These are phyloP conservation scores for Leccinellum luteum DNA, from an alignment of 768 basidiomycete species.

Conservation along the genomic window DNA sequence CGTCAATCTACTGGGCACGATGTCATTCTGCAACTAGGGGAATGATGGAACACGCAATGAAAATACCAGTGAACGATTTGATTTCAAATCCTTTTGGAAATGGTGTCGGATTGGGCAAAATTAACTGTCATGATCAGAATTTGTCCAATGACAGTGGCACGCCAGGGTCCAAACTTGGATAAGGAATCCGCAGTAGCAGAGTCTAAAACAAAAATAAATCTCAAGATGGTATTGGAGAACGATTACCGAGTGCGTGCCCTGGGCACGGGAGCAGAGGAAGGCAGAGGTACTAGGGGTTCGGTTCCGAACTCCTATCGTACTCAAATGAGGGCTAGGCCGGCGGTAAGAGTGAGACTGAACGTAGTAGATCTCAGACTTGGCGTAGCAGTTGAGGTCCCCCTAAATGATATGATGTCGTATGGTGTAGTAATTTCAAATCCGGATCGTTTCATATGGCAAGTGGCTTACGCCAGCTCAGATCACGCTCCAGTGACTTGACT, in stretches of 20 bases:
- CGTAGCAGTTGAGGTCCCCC: neutral
- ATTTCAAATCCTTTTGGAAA: neutral
- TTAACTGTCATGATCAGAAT: neutral
- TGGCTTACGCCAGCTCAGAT: slow-evolving; percentile 2
- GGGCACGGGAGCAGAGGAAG: neutral
- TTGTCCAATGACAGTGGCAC: neutral
- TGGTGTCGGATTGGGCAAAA: neutral
- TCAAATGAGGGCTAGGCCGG: neutral
- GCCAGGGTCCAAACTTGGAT: neutral
- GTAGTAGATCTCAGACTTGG: neutral
- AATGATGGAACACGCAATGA: neutral
- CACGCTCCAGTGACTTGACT: neutral
- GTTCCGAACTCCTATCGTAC: neutral
- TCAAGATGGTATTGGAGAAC: neutral
- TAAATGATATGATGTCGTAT: neutral
- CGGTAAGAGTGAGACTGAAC: neutral
- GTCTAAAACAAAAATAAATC: neutral
- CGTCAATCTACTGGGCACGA: neutral
- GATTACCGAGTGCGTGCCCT: neutral
- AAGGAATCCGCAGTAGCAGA: neutral
- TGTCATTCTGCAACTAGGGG: neutral
- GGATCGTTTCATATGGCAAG: slow-evolving; percentile 1
- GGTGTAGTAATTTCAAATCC: slow-evolving; percentile 8
- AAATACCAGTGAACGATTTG: neutral
- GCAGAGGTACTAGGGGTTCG: neutral